Evolutionary conservation across 129 eudicot genomes (phyloP).

Genomic region (Ambrosia trifida): DNA sequence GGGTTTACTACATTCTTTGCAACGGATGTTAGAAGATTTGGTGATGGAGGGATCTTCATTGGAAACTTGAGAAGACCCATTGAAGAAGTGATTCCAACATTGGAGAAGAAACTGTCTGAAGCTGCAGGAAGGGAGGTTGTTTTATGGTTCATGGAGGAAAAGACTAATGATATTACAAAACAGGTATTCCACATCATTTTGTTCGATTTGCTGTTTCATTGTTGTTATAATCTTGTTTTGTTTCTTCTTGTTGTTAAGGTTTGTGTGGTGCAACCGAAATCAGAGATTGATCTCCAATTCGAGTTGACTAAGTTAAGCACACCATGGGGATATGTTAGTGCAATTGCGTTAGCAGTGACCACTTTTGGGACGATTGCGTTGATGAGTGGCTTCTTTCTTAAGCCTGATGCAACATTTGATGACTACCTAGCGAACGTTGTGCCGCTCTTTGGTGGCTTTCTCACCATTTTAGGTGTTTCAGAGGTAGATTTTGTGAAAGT

Average conservation of each 20-base stretch:
- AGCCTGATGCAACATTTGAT: conserved; percentile 81
- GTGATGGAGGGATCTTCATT: conserved; percentile 92
- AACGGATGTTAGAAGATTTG: conserved; percentile 93
- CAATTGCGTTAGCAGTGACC: conserved; percentile 71
- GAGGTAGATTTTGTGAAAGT: conserved; percentile 49
- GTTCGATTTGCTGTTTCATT: background rate
- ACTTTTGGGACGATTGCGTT: conserved; percentile 92
- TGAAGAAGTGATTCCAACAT: conserved; percentile 79
- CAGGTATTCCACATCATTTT: conserved; percentile 50
- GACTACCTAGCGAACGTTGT: conserved; percentile 78
- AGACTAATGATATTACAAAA: conserved; percentile 66
- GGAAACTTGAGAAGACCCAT: conserved; percentile 91
- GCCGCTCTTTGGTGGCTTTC: conserved; percentile 91
- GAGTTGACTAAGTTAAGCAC: conserved; percentile 80
- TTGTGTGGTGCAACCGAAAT: conserved; percentile 95
- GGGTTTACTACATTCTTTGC: conserved; percentile 94
- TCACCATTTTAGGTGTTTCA: conserved; percentile 87
- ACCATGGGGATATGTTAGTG: conserved; percentile 84
- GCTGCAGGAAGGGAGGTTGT: conserved; percentile 97
- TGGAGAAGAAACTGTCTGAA: conserved; percentile 78
- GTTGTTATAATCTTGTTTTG: background rate
- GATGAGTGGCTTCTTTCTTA: conserved; percentile 92
- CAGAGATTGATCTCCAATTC: conserved; percentile 89
- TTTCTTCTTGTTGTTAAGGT: conserved; percentile 49
- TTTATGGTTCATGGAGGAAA: conserved; percentile 97